A percentile compares a stretch with the other conserved stretches of the same genome.
Evolutionary conservation across 2,329 filamentous ascomycete species (phyloP).

Genomic region (Fusarium hainanense): DNA sequence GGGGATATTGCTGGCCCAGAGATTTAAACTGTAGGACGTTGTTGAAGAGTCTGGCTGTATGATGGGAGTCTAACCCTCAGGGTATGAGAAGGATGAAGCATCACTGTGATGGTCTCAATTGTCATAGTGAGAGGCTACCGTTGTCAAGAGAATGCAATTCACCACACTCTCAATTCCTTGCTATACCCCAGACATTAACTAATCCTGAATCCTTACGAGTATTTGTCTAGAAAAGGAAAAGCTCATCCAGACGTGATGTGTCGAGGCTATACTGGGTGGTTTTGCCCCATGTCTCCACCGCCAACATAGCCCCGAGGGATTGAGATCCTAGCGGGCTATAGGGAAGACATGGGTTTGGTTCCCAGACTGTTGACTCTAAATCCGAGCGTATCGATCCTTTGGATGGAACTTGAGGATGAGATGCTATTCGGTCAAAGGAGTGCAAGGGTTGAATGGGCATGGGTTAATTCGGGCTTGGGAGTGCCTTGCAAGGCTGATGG

Average conservation of each 20-base stretch:
- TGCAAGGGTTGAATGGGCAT: neutral
- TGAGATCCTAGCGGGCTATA: neutral
- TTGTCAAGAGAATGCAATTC: neutral
- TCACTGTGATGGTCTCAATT: neutral
- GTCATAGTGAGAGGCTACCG: neutral
- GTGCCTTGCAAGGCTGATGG: slow-evolving; percentile 6
- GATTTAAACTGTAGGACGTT: slow-evolving; percentile 55
- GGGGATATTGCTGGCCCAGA: slow-evolving; percentile 78
- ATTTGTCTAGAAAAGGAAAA: neutral
- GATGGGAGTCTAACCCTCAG: neutral
- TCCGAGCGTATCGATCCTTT: neutral
- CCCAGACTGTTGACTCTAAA: neutral
- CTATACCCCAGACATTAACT: neutral
- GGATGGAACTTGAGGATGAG: neutral
- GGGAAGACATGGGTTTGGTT: neutral
- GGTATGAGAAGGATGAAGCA: neutral
- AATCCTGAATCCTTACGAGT: neutral
- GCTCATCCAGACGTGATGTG: neutral
- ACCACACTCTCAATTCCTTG: neutral
- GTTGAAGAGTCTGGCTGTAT: neutral
- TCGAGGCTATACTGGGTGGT: neutral
- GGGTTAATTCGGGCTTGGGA: neutral
- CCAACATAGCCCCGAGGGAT: neutral
- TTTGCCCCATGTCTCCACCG: neutral
- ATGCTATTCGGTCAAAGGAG: neutral